phyloP scores from a whole-genome alignment of 2,329 filamentous ascomycete genomes.

The Gnomoniopsis smithogilvyi region DNA sequence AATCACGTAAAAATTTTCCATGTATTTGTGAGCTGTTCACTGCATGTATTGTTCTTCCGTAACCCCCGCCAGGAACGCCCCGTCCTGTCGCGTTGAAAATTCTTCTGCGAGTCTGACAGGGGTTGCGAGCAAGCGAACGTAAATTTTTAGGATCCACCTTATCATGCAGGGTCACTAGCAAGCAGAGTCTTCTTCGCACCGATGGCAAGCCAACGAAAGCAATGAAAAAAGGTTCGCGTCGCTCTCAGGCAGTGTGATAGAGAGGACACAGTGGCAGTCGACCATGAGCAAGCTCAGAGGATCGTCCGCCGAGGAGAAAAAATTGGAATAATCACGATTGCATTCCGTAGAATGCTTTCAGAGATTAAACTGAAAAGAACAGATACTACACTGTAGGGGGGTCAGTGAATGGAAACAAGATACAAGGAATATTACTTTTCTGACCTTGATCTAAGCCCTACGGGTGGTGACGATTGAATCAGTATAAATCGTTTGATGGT shows the following conservation, averaged over 20 bases:
- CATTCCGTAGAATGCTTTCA: slow-evolving; percentile 64
- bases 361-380: slow-evolving; percentile 83
- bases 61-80: no score
- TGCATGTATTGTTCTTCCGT: no score
- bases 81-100: no score
- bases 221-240: slow-evolving; percentile 66
- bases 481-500: background rate
- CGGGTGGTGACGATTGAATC: slow-evolving; percentile 11
- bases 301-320: slow-evolving; percentile 49
- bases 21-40: no score
- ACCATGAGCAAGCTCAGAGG: slow-evolving; percentile 69
- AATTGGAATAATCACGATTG: slow-evolving; percentile 71
- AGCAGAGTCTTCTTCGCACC: slow-evolving; percentile 61
- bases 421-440: no score
- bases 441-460: slow-evolving; percentile 54
- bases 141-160: no score
- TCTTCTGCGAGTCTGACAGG: no score
- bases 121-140: no score
- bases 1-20: no score
- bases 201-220: slow-evolving; percentile 44
- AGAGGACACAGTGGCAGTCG: slow-evolving; percentile 61
- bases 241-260: slow-evolving; percentile 69
- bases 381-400: slow-evolving; percentile 63
- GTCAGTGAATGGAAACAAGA: no score
- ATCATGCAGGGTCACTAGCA: no score